These are phyloP conservation scores for Leccinum fuscescens DNA, from an alignment of 1,284 basidiomycete genomes.

Conservation along the genomic window DNA sequence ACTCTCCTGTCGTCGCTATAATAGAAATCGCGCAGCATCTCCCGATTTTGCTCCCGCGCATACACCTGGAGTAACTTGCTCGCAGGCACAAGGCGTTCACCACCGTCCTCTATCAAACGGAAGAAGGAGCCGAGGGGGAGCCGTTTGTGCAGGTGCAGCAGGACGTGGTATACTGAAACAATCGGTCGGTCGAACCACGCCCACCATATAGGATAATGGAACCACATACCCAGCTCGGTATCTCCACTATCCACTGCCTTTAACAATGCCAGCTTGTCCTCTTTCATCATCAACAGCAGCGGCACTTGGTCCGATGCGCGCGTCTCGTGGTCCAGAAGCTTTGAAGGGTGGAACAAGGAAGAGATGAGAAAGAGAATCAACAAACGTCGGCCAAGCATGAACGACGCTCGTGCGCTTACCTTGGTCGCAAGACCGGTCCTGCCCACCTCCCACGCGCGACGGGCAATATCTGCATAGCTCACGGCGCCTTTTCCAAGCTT, in stretches of 20 bases:
- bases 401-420: constrained; percentile 40
- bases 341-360: constrained; percentile 2
- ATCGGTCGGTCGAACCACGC: neutral
- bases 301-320: constrained; percentile 93
- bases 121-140: constrained; percentile 93
- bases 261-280: constrained; percentile 83
- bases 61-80: constrained; percentile 82
- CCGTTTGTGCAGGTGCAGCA: constrained; percentile 81
- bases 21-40: constrained; percentile 94
- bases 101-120: constrained; percentile 88
- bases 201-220: neutral
- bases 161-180: constrained; percentile 79
- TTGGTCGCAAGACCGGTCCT: constrained; percentile 84
- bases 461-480: constrained; percentile 94
- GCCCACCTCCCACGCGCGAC: constrained; percentile 91
- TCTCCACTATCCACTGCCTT: constrained; percentile 96
- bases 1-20: constrained; percentile 96
- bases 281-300: constrained; percentile 89
- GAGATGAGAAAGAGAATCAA: neutral
- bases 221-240: constrained; percentile 79
- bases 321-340: constrained; percentile 92
- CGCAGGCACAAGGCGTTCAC: constrained; percentile 69
- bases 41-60: constrained; percentile 85
- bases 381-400: constrained; percentile 6
- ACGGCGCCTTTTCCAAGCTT: constrained; percentile 69